phyloP scores from a whole-genome alignment of 257 asterid species.

The Lantana camara region DNA sequence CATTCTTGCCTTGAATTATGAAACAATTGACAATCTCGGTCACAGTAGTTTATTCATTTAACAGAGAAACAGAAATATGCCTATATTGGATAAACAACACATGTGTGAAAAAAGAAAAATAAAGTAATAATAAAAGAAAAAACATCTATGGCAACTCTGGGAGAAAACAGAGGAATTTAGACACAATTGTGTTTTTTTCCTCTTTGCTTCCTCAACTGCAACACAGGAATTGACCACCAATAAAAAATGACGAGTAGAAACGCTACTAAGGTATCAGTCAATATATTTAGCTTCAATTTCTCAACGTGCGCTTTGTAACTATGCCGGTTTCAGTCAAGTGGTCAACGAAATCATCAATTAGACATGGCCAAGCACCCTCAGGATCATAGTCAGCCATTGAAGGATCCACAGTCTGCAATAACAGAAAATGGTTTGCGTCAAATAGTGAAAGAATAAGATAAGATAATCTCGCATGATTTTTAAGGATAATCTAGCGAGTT shows the following conservation, averaged over 20 bases:
- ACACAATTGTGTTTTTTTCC: too few relatives aligned
- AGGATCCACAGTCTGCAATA: slow-evolving; percentile 84
- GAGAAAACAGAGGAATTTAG: neutral
- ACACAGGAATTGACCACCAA: too few relatives aligned
- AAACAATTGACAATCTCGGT: neutral
- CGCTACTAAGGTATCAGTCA: slow-evolving; percentile 32
- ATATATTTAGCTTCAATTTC: slow-evolving; percentile 66
- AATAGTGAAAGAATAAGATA: neutral
- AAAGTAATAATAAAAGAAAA: neutral
- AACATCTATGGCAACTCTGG: neutral
- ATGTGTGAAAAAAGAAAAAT: neutral
- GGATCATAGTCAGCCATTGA: slow-evolving; percentile 85
- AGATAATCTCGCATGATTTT: too few relatives aligned
- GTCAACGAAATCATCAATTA: slow-evolving; percentile 95
- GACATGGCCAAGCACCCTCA: slow-evolving; percentile 99
- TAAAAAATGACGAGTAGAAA: slow-evolving; percentile 6
- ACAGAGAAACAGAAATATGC: neutral
- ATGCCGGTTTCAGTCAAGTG: slow-evolving; percentile 71
- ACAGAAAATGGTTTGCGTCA: neutral
- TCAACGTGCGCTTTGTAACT: slow-evolving; percentile 60
- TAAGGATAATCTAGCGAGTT: too few relatives aligned
- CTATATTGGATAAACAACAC: neutral
- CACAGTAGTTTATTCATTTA: neutral
- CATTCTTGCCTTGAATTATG: neutral
- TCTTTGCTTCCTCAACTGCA: too few relatives aligned